phyloP scores from a whole-genome alignment of 805 yeast species.

The Soucietia sequanensis region DNA sequence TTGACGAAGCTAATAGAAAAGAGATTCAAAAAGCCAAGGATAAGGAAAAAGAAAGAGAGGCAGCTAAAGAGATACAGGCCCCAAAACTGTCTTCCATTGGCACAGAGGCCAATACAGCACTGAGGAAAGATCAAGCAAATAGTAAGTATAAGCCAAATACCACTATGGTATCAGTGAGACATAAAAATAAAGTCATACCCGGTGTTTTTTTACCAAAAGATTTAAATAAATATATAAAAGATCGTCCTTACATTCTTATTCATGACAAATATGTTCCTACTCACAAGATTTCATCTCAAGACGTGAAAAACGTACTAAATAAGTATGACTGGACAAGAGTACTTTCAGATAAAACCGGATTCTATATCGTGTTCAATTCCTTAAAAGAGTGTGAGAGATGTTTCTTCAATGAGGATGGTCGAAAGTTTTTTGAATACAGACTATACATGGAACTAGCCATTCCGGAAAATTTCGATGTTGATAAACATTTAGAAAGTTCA shows the following conservation, averaged over 20 bases:
- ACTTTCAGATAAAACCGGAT: conserved; percentile 61
- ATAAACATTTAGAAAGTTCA: background rate
- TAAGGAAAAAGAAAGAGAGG: conserved; percentile 7
- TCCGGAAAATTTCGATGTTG: conserved; percentile 40
- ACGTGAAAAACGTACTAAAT: conserved; percentile 56
- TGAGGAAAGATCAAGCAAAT: conserved; percentile 2
- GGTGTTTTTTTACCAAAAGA: conserved; percentile 49
- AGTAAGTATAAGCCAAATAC: conserved; percentile 27
- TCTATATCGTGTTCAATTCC: conserved; percentile 67
- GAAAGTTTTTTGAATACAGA: conserved; percentile 44
- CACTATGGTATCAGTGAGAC: conserved; percentile 31
- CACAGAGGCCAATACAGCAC: no score
- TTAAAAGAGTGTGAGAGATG: conserved; percentile 58
- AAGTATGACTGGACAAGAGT: conserved; percentile 68
- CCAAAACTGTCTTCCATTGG: background rate
- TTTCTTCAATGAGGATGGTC: conserved; percentile 60
- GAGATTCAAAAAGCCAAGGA: conserved; percentile 10
- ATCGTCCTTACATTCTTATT: conserved; percentile 58
- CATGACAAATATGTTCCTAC: conserved; percentile 50
- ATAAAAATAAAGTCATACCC: conserved; percentile 26
- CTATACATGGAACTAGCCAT: conserved; percentile 59
- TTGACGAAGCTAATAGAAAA: conserved; percentile 17
- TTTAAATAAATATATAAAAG: conserved; percentile 47
- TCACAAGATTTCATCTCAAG: conserved; percentile 47
- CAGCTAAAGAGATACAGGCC: background rate